Percentiles rank a stretch among this genome's conserved stretches.
phyloP scores from a whole-genome alignment of 1,284 basidiomycete genomes.

The Wolfiporia cocos region DNA sequence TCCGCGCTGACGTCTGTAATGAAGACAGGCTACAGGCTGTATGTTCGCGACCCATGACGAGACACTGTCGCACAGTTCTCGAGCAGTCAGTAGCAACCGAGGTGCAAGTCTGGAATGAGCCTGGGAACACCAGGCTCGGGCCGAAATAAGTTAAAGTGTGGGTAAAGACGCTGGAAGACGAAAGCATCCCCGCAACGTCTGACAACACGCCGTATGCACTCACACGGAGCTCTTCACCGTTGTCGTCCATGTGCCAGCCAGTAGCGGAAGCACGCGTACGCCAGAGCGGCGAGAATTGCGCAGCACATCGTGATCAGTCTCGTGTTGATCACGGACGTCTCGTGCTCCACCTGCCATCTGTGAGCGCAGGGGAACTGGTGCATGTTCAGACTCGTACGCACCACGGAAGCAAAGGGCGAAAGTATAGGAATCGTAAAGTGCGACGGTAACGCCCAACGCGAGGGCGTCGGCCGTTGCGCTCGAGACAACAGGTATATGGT shows the following conservation, averaged over 20 bases:
- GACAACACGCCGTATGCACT: not conserved
- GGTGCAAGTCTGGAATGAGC: not conserved
- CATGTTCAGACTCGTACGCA: constrained; percentile 16
- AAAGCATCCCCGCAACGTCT: no score
- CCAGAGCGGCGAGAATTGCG: constrained; percentile 30
- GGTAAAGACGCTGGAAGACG: no score
- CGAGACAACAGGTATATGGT: constrained; percentile 34
- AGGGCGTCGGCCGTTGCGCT: constrained; percentile 6
- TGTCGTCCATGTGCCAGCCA: constrained; percentile 13
- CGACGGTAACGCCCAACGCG: constrained; percentile 30
- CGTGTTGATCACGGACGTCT: constrained; percentile 46
- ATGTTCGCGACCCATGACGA: no score
- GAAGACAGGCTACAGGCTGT: no score
- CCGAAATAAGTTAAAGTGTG: not conserved
- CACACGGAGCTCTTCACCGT: not conserved
- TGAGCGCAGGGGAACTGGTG: not conserved
- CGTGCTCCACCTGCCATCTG: constrained; percentile 48
- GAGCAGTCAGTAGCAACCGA: no score
- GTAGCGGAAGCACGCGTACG: constrained; percentile 36
- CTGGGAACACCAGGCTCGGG: not conserved
- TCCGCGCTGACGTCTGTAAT: no score
- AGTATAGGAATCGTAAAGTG: constrained; percentile 65
- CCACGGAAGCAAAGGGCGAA: constrained; percentile 65
- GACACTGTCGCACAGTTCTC: no score
- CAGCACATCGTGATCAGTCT: constrained; percentile 32